A percentile compares a stretch with the other conserved stretches of the same genome.
Evolutionary conservation across 768 basidiomycete genomes (phyloP).

Genomic region (Trichaptum fuscoviolaceum): DNA sequence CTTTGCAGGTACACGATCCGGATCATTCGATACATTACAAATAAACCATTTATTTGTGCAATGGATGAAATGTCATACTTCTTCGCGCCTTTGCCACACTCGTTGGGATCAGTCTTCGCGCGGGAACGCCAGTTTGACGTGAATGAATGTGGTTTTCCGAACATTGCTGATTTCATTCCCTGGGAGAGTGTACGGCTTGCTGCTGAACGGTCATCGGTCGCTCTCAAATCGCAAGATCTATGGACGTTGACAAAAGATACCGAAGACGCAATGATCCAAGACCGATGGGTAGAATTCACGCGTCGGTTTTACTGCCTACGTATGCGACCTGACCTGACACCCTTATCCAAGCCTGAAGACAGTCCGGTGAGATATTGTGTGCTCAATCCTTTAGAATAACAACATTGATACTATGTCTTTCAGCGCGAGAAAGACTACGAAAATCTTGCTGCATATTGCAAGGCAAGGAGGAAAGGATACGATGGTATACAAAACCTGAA

Average conservation of each 20-base stretch:
- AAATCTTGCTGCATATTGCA: slow-evolving; percentile 64
- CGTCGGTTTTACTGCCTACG: slow-evolving; percentile 55
- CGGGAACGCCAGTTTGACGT: slow-evolving; percentile 16
- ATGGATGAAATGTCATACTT: slow-evolving; percentile 57
- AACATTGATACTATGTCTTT: slow-evolving; percentile 10
- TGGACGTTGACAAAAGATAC: slow-evolving; percentile 40
- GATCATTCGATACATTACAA: slow-evolving; percentile 54
- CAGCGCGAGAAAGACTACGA: slow-evolving; percentile 59
- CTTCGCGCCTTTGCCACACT: slow-evolving; percentile 50
- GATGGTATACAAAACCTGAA: slow-evolving; percentile 52
- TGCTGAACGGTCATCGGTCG: slow-evolving; percentile 45
- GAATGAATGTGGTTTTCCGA: slow-evolving; percentile 24
- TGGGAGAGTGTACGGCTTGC: slow-evolving; percentile 60
- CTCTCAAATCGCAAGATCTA: slow-evolving; percentile 35
- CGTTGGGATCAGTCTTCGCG: slow-evolving; percentile 26
- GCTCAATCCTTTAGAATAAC: slow-evolving; percentile 6
- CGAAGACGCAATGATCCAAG: slow-evolving; percentile 66
- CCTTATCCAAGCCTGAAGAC: slow-evolving; percentile 63
- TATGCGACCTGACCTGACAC: slow-evolving; percentile 63
- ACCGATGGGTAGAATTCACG: slow-evolving; percentile 72
- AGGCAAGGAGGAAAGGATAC: slow-evolving; percentile 55
- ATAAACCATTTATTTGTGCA: slow-evolving; percentile 61
- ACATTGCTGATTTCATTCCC: slow-evolving; percentile 43
- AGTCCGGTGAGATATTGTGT: slow-evolving; percentile 45
- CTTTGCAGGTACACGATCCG: slow-evolving; percentile 62